Evolutionary conservation across 1,139 yeast genomes (phyloP).

Genomic region (Candida pseudocylindracea): DNA sequence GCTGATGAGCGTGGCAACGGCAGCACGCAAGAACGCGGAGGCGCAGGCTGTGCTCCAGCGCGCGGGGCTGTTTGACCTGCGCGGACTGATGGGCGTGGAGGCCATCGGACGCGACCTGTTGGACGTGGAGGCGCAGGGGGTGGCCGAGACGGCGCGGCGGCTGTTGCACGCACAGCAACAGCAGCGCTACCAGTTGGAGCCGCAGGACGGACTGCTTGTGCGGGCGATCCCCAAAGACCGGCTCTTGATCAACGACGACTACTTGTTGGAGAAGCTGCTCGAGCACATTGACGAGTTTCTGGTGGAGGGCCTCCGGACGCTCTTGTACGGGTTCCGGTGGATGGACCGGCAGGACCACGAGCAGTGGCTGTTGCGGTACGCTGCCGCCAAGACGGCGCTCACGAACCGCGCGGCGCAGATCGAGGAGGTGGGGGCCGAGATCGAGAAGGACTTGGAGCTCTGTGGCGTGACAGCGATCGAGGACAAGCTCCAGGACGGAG

Average conservation of each 20-base stretch:
- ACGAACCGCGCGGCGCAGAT: constrained; percentile 41
- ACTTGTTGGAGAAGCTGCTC: constrained; percentile 59
- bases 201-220: not conserved
- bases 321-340: constrained; percentile 66
- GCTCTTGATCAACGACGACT: constrained; percentile 52
- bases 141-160: constrained; percentile 34
- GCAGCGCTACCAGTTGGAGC: constrained; percentile 24
- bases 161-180: constrained; percentile 44
- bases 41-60: constrained; percentile 49
- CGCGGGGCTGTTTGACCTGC: not conserved
- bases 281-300: constrained; percentile 89
- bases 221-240: constrained; percentile 30
- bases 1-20: constrained; percentile 37
- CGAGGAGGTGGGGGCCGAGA: constrained; percentile 46
- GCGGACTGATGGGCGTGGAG: not conserved
- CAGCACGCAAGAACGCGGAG: constrained; percentile 51
- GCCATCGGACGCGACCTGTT: not conserved
- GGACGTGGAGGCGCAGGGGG: constrained; percentile 20
- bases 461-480: constrained; percentile 95
- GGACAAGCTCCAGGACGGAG: constrained; percentile 91
- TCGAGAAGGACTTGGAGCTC: constrained; percentile 46
- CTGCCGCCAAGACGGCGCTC: constrained; percentile 59
- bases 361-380: constrained; percentile 43
- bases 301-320: constrained; percentile 81
- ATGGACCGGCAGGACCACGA: constrained; percentile 34